A percentile compares a stretch with the other conserved stretches of the same genome.
Conservation (phyloP, 164 flowering plant genomes). For the Annona cherimola region DNA sequence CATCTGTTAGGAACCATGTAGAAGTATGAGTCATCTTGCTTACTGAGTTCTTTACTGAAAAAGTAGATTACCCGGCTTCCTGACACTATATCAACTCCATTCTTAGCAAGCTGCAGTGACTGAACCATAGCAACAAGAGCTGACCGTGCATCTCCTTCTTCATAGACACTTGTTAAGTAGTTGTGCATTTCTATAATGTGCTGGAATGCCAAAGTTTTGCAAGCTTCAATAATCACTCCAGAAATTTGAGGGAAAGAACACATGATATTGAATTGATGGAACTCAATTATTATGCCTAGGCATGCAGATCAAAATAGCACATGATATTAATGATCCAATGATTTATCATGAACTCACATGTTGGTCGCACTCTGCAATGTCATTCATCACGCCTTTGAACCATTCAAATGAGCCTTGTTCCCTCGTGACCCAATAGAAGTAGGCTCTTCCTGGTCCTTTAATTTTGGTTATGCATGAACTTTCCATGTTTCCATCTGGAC, state of each 20-base stretch:
- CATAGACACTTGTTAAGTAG: conserved; percentile 88
- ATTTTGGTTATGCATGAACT: background rate
- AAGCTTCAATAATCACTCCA: conserved; percentile 4
- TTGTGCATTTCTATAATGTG: conserved; percentile 87
- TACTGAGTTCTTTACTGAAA: background rate
- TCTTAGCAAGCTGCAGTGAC: conserved; percentile 83
- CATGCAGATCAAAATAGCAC: background rate
- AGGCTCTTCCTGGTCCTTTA: conserved; percentile 69
- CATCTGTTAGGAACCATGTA: conserved; percentile 8
- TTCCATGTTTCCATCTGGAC: background rate
- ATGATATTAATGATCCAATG: too few species aligned
- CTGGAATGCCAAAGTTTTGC: conserved; percentile 32
- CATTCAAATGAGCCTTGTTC: conserved; percentile 95
- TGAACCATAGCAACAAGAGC: conserved; percentile 92
- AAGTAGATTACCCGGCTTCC: conserved; percentile 56
- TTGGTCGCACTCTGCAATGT: conserved; percentile 64
- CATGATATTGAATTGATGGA: background rate
- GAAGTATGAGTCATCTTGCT: background rate
- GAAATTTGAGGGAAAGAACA: too few species aligned
- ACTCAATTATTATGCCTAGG: background rate
- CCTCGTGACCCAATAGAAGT: conserved; percentile 93
- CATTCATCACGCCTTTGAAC: conserved; percentile 99
- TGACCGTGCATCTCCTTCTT: conserved; percentile 95
- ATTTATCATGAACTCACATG: conserved; percentile 33
- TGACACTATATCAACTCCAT: conserved; percentile 88